A percentile compares a stretch with the other conserved stretches of the same genome.
Conservation (phyloP, 352 stramenopile species). For the Pythium plurisporium region DNA sequence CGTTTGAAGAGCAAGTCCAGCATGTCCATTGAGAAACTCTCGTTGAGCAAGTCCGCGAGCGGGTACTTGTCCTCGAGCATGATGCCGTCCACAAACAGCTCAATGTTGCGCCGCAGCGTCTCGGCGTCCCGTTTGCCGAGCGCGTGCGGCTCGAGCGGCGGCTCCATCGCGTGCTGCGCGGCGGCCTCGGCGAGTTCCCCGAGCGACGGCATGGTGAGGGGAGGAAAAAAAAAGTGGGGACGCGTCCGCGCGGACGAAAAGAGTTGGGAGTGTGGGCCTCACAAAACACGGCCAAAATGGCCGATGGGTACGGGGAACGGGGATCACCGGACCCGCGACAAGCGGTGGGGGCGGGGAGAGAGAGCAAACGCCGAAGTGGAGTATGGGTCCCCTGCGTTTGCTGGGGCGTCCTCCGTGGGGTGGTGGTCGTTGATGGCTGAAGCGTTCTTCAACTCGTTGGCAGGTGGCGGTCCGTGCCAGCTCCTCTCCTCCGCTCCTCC, state of each 20-base stretch:
- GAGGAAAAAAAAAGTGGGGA: background rate
- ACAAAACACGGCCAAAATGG: background rate
- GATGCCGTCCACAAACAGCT: conserved; percentile 80
- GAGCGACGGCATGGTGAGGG: background rate
- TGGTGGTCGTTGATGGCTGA: background rate
- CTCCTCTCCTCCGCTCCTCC: background rate
- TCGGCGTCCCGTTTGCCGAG: conserved; percentile 51
- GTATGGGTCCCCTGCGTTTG: too few species aligned
- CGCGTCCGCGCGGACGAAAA: too few species aligned
- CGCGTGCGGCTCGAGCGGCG: conserved; percentile 23
- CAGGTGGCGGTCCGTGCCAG: background rate
- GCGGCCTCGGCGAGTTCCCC: conserved; percentile 8
- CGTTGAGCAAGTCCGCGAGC: conserved; percentile 67
- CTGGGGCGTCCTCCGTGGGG: background rate
- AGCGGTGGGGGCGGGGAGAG: too few species aligned
- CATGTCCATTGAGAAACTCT: conserved; percentile 82
- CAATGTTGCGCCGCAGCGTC: conserved; percentile 61
- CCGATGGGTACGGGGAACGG: background rate
- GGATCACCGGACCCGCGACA: background rate
- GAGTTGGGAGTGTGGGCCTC: background rate
- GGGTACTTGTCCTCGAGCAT: conserved; percentile 60
- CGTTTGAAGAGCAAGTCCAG: conserved; percentile 82
- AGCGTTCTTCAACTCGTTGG: conserved; percentile 13
- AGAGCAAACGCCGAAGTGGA: too few species aligned
- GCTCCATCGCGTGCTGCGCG: conserved; percentile 15